phyloP scores from a whole-genome alignment of 768 basidiomycete species.

The Serendipita sp. region DNA sequence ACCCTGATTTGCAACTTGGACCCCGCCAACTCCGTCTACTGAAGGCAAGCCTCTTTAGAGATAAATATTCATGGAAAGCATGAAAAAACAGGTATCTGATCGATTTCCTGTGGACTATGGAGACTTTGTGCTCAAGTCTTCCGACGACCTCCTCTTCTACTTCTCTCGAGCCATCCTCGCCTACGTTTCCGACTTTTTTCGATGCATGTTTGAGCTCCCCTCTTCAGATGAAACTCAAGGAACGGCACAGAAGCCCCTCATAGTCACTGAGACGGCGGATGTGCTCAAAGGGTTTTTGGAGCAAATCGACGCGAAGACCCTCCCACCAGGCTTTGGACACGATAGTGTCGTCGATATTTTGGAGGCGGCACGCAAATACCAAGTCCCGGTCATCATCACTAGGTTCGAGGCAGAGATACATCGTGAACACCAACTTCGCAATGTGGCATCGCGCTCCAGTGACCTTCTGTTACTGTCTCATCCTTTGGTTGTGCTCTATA shows the following conservation, averaged over 20 bases:
- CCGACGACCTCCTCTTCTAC: background rate
- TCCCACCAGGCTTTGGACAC: background rate
- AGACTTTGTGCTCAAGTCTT: background rate
- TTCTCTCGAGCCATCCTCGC: too few relatives aligned
- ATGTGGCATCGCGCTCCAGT: background rate
- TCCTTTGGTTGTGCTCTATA: background rate
- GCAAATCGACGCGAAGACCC: background rate
- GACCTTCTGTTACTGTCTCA: background rate
- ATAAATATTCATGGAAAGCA: too few relatives aligned
- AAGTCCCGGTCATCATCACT: background rate
- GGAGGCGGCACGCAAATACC: background rate
- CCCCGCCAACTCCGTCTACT: too few relatives aligned
- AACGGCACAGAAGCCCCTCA: background rate
- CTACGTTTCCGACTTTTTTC: too few relatives aligned
- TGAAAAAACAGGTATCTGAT: background rate
- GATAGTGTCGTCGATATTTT: background rate
- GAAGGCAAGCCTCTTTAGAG: too few relatives aligned
- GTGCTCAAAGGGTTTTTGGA: background rate
- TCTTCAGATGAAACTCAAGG: background rate
- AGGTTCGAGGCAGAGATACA: background rate
- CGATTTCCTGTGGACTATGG: background rate
- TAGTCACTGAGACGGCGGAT: background rate
- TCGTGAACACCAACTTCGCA: background rate
- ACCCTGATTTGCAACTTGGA: too few relatives aligned
- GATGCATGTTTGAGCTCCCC: too few relatives aligned